Evolutionary conservation across 495 filamentous ascomycete species (phyloP).

Genomic region (Trichoderma erinaceum): DNA sequence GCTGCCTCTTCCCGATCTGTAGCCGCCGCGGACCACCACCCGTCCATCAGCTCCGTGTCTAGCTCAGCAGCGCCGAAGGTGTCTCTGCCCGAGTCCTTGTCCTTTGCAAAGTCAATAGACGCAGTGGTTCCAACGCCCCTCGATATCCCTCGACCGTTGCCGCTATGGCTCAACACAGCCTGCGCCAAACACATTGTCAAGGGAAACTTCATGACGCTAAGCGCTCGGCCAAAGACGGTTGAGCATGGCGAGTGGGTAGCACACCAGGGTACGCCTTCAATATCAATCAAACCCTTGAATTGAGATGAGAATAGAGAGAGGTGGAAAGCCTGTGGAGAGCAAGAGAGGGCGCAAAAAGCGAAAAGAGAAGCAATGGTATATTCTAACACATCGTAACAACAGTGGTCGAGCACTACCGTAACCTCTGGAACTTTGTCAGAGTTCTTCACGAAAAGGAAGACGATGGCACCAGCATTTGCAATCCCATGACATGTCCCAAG

Average conservation of each 20-base stretch:
- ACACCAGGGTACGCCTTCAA: slow-evolving; percentile 68
- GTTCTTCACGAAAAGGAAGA: slow-evolving; percentile 76
- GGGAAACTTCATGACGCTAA: slow-evolving; percentile 93
- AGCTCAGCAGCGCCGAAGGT: slow-evolving; percentile 46
- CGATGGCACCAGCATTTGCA: slow-evolving; percentile 70
- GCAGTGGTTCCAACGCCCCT: slow-evolving; percentile 31
- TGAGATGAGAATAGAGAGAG: not conserved
- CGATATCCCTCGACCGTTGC: slow-evolving; percentile 29
- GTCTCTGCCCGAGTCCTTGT: slow-evolving; percentile 38
- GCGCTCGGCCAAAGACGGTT: slow-evolving; percentile 79
- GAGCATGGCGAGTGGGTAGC: slow-evolving; percentile 91
- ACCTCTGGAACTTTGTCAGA: slow-evolving; percentile 75
- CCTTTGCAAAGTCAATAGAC: not conserved
- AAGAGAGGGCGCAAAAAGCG: not conserved
- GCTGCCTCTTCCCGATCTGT: slow-evolving; percentile 33
- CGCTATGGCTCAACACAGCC: slow-evolving; percentile 47
- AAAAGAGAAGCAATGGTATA: not conserved
- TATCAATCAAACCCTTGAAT: not conserved
- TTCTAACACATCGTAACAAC: not conserved
- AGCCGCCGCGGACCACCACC: not conserved
- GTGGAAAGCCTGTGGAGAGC: not conserved
- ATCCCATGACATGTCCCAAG: slow-evolving; percentile 70
- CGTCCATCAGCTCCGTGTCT: slow-evolving; percentile 35
- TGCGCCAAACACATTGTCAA: slow-evolving; percentile 84
- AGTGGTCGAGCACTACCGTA: slow-evolving; percentile 88